A percentile compares a stretch with the other conserved stretches of the same genome.
phyloP scores from a whole-genome alignment of 2,329 filamentous ascomycete species.

The Sordariomycetes sp. region DNA sequence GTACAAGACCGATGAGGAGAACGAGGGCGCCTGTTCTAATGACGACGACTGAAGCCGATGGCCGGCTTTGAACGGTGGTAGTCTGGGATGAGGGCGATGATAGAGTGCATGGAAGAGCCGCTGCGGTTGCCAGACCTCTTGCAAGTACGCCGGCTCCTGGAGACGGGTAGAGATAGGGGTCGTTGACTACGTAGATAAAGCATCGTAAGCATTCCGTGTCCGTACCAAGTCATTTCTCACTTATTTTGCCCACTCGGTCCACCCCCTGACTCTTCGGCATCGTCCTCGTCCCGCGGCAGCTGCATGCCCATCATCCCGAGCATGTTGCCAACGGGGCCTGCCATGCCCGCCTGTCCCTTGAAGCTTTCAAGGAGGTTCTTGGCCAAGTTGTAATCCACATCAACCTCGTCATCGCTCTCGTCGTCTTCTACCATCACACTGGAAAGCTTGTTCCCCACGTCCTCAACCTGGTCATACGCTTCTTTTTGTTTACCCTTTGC shows the following conservation, averaged over 20 bases:
- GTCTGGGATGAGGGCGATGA: not conserved
- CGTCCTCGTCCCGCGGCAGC: constrained; percentile 66
- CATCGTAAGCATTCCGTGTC: not conserved
- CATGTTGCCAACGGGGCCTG: constrained; percentile 79
- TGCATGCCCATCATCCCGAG: constrained; percentile 75
- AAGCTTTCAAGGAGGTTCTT: constrained; percentile 89
- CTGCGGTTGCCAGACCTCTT: not conserved
- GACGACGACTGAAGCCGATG: not conserved
- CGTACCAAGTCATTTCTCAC: not conserved
- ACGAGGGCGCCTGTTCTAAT: not conserved
- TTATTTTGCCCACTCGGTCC: not conserved
- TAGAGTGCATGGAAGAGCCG: not conserved
- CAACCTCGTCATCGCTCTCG: constrained; percentile 33
- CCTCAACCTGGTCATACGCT: constrained; percentile 2
- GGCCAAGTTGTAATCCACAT: constrained; percentile 65
- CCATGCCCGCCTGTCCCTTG: constrained; percentile 74
- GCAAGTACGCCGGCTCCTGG: not conserved
- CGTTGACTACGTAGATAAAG: not conserved
- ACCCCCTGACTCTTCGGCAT: constrained; percentile 20
- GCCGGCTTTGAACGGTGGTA: not conserved
- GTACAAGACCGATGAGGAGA: constrained; percentile 15
- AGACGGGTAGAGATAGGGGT: not conserved
- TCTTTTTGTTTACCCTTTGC: constrained; percentile 10
- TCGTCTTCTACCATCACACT: constrained; percentile 14
- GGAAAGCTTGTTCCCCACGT: constrained; percentile 7